Conservation (phyloP, 352 stramenopile species). For the Pythium utonaiense region DNA sequence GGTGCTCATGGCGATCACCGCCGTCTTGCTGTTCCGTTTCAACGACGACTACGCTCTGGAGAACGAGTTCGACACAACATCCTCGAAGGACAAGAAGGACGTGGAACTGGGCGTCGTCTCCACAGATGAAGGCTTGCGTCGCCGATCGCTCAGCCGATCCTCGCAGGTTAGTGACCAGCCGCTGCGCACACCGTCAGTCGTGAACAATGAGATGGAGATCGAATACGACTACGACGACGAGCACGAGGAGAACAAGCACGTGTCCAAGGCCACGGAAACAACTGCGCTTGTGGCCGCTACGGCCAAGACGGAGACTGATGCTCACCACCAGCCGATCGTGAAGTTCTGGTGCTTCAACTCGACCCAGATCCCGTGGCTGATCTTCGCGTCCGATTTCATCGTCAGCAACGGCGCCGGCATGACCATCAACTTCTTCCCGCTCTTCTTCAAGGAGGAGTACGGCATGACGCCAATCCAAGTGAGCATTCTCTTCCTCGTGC, state of each 20-base stretch:
- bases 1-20: constrained; percentile 48
- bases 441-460: constrained; percentile 67
- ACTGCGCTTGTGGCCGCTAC: constrained; percentile 22
- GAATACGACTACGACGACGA: constrained; percentile 73
- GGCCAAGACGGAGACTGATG: background rate
- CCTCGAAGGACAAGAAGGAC: background rate
- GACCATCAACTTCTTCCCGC: constrained; percentile 51
- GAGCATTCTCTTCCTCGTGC: constrained; percentile 49
- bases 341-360: constrained; percentile 28
- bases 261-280: constrained; percentile 36
- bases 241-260: constrained; percentile 8
- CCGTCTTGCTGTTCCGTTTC: constrained; percentile 72
- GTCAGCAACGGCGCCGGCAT: constrained; percentile 63
- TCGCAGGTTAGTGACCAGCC: constrained; percentile 27
- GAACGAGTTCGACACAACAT: too few species aligned
- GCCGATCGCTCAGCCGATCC: constrained; percentile 7
- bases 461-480: constrained; percentile 48
- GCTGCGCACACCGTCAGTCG: constrained; percentile 59
- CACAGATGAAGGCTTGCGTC: background rate
- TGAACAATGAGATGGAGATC: constrained; percentile 57
- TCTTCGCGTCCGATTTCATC: constrained; percentile 69
- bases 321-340: background rate
- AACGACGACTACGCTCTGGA: constrained; percentile 77
- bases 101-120: background rate
- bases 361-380: constrained; percentile 50